These are phyloP conservation scores for Asterella californica DNA, from an alignment of 225 moss, liverwort and hornwort genomes.

Conservation along the genomic window DNA sequence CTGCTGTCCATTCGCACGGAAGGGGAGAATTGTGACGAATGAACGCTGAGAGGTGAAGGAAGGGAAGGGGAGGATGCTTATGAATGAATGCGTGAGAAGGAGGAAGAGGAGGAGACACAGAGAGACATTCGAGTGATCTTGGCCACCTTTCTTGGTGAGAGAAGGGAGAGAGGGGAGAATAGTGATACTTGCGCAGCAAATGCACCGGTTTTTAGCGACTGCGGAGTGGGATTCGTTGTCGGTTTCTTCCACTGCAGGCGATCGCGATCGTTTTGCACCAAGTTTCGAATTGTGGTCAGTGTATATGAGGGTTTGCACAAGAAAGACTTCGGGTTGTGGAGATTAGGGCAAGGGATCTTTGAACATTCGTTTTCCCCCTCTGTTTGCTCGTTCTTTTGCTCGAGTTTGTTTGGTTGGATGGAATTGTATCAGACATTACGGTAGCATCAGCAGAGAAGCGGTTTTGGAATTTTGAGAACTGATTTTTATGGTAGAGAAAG, in stretches of 20 bases:
- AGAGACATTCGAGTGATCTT: neutral
- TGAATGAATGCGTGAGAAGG: neutral
- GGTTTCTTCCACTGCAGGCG: neutral
- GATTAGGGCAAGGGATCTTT: constrained; percentile 5
- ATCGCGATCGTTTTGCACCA: neutral
- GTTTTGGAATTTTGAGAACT: neutral
- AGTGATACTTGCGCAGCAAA: neutral
- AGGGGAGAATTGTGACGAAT: neutral
- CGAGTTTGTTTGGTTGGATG: neutral
- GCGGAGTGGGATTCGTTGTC: neutral
- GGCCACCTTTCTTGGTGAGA: neutral
- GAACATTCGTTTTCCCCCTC: neutral
- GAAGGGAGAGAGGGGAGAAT: neutral
- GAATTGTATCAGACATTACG: neutral
- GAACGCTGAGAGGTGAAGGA: neutral
- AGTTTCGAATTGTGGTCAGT: neutral
- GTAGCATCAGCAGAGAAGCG: neutral
- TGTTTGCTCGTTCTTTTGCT: neutral
- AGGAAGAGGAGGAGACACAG: neutral
- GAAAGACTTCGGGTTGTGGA: neutral
- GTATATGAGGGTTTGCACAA: neutral
- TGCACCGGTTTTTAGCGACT: neutral
- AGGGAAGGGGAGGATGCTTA: neutral
- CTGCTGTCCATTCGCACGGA: neutral
- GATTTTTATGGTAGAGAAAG: neutral